A percentile compares a stretch with the other conserved stretches of the same genome.
Conservation (phyloP, 805 yeast genomes). For the Metschnikowia reukaufii region DNA sequence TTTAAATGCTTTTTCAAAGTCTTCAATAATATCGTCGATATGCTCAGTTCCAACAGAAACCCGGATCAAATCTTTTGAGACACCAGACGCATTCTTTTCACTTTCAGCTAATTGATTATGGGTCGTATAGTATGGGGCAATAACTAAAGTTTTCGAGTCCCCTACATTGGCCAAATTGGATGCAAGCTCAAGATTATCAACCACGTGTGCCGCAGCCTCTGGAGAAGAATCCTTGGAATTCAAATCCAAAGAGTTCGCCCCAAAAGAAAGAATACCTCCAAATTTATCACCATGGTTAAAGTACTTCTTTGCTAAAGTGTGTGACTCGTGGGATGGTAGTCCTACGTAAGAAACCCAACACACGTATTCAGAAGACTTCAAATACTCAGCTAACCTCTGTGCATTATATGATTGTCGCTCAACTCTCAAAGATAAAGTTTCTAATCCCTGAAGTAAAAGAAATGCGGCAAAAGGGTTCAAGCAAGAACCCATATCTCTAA, state of each 20-base stretch:
- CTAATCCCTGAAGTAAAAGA: slow-evolving; percentile 86
- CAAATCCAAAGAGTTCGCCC: slow-evolving; percentile 62
- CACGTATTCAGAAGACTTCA: slow-evolving; percentile 72
- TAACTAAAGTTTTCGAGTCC: slow-evolving; percentile 91
- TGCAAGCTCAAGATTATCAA: slow-evolving; percentile 79
- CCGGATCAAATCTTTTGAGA: slow-evolving; percentile 85
- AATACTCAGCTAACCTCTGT: slow-evolving; percentile 70
- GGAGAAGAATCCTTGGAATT: slow-evolving; percentile 58
- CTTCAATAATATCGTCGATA: slow-evolving; percentile 24
- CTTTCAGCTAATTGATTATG: slow-evolving; percentile 86
- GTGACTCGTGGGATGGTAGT: slow-evolving; percentile 72
- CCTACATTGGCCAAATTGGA: slow-evolving; percentile 96
- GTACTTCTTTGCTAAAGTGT: slow-evolving; percentile 81
- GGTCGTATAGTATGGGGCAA: slow-evolving; percentile 94
- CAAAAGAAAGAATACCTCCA: slow-evolving; percentile 89
- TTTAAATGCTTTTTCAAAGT: slow-evolving; percentile 71
- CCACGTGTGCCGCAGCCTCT: slow-evolving; percentile 80
- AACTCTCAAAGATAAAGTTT: slow-evolving; percentile 88
- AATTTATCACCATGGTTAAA: slow-evolving; percentile 53
- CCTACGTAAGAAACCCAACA: slow-evolving; percentile 94
- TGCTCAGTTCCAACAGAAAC: slow-evolving; percentile 25
- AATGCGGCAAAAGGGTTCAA: slow-evolving; percentile 88
- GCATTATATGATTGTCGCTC: slow-evolving; percentile 91
- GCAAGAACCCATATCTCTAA: slow-evolving; percentile 91
- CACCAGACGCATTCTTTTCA: slow-evolving; percentile 83